Evolutionary conservation across 2,329 filamentous ascomycete species (phyloP).

Genomic region (Ceratocystis variospora): DNA sequence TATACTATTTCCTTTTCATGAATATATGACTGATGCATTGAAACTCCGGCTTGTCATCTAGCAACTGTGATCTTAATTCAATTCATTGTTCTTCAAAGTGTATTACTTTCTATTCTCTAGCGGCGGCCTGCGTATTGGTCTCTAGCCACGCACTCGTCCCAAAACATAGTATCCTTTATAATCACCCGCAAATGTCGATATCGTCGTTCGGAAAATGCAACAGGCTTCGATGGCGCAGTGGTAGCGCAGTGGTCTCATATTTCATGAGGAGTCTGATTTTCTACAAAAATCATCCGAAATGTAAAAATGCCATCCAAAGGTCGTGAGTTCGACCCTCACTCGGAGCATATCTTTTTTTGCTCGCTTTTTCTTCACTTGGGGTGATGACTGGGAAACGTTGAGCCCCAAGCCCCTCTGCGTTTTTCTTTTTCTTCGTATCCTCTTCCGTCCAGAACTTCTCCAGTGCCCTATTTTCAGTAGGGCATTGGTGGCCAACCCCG

Average conservation of each 20-base stretch:
- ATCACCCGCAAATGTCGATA: too few species aligned
- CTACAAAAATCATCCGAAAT: neutral
- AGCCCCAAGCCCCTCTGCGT: neutral
- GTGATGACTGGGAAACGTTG: neutral
- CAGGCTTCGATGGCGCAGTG: conserved; percentile 18
- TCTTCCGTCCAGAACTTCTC: too few species aligned
- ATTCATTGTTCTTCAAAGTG: too few species aligned
- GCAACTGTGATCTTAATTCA: too few species aligned
- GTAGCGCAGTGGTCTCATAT: conserved; percentile 19
- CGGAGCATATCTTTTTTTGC: conserved; percentile 18
- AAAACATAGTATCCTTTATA: too few species aligned
- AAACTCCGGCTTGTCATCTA: neutral
- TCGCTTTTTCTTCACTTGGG: neutral
- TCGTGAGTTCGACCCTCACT: conserved; percentile 21
- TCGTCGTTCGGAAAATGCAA: conserved; percentile 5
- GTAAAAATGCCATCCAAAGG: conserved; percentile 19
- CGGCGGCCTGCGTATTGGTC: too few species aligned
- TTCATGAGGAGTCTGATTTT: conserved; percentile 16
- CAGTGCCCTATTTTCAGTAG: too few species aligned
- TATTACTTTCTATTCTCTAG: too few species aligned
- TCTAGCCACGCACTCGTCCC: too few species aligned
- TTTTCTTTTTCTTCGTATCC: neutral
- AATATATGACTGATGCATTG: conserved; percentile 18
- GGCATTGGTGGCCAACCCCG: too few species aligned
- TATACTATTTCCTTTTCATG: conserved; percentile 10